These are phyloP conservation scores for Neopestalotiopsis clavispora DNA, from an alignment of 2,329 filamentous ascomycete genomes.

Conservation along the genomic window DNA sequence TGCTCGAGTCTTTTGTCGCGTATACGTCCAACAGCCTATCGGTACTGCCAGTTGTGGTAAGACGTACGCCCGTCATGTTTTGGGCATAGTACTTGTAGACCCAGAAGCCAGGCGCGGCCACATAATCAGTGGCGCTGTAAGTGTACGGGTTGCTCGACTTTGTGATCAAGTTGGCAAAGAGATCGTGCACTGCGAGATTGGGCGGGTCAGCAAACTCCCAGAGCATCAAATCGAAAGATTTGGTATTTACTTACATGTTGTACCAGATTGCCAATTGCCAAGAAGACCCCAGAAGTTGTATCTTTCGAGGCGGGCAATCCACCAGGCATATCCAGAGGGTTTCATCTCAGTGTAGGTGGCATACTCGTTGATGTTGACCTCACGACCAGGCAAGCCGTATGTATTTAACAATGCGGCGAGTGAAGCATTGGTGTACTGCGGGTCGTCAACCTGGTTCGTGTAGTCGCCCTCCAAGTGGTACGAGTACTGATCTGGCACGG, in stretches of 20 bases:
- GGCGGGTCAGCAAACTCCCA: no score
- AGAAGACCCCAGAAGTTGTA: constrained; percentile 17
- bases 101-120: constrained; percentile 41
- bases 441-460: constrained; percentile 15
- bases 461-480: constrained; percentile 20
- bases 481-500: constrained; percentile 20
- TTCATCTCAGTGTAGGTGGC: constrained; percentile 17
- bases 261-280: constrained; percentile 17
- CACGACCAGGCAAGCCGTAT: constrained; percentile 7
- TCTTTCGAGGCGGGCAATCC: constrained; percentile 18
- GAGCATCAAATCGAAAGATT: no score
- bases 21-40: constrained; percentile 44
- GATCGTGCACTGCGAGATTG: constrained; percentile 10
- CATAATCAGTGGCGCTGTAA: constrained; percentile 21
- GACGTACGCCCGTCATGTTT: constrained; percentile 47
- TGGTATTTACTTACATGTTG: constrained; percentile 7
- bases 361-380: constrained; percentile 20
- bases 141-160: constrained; percentile 14
- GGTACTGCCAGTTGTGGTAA: constrained; percentile 38
- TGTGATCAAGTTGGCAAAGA: constrained; percentile 19
- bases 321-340: constrained; percentile 19
- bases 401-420: constrained; percentile 14
- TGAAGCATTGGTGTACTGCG: constrained; percentile 20
- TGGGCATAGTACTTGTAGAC: constrained; percentile 52
- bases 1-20: constrained; percentile 36